Base-by-base conservation (phyloP, 176 grass and related monocot genomes). In the Aegilops umbellulata region DNA sequence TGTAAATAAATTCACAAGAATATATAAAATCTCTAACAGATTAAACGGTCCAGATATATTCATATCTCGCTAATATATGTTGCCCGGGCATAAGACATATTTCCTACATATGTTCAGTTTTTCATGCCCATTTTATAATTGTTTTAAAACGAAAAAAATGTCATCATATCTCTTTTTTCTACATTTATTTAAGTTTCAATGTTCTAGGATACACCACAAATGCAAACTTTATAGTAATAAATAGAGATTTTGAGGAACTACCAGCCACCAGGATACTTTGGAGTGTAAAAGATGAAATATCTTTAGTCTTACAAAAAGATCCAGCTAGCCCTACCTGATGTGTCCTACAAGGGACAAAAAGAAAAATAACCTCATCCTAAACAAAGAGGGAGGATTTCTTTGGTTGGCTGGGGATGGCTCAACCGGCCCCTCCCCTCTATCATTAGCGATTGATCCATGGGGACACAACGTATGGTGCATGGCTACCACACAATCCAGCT, bases 401-500 rank as follows among this genome's bases (percentile, higher is more conserved):
- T 85, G 90, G 82, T 88, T 91, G 90, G 90, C 64, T 77, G 64
- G 51, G 80, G 72, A 78, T 76, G 63, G 70, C 77, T 85, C 90
- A 71, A 19, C 69, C 29, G 86, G 76, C 10, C 70, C 82, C 82
- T 63, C 69, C 44, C 26, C 82, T 82, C 70, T 90, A 85, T 91
- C 86, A 82, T 85, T 85, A 85, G 90, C 77, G 90, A 58, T 91
- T 88, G 90, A 88, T 88, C 82, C 82, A 31, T n/a, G 77, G 77
- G 62, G 78, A 35, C 10, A 82, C 90, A 88, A 88, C 90, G 90
- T 82, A 91, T 78, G 71, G 20, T 42, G 61, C 90, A 82, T 82
- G 0, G 1, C 63, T 17, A 46, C 90, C 90, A 91, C 82, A 82
- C 82, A 88, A 80, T 63, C 85, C 25, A 70, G n/a, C 36, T 65